Conservation (phyloP, 345 rosid genomes). For the Murraya koenigii region DNA sequence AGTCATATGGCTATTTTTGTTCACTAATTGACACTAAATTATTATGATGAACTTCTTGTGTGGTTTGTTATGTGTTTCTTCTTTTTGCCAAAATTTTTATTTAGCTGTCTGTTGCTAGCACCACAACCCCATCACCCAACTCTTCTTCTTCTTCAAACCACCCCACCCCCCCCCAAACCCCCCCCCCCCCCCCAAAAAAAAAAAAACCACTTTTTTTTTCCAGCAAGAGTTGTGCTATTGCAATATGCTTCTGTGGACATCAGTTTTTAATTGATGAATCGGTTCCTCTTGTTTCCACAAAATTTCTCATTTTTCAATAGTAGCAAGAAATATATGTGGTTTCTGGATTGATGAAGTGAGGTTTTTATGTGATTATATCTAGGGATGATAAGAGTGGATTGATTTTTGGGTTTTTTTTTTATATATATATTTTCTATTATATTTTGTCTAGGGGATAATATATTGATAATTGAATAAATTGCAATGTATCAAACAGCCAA, state of each 20-base stretch:
- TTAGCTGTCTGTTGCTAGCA: background rate
- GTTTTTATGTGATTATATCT: background rate
- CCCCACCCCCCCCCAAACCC: no score
- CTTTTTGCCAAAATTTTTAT: background rate
- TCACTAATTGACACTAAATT: background rate
- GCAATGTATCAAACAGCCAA: background rate
- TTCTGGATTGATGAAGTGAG: background rate
- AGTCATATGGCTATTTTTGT: background rate
- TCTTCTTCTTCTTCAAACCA: no score
- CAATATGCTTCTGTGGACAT: background rate
- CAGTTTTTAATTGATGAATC: background rate
- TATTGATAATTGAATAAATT: background rate
- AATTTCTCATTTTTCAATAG: background rate
- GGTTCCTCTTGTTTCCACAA: background rate
- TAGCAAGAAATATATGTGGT: background rate
- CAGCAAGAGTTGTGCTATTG: background rate
- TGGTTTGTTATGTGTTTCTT: background rate
- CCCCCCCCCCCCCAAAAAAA: no score
- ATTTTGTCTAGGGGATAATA: background rate
- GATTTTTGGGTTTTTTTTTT: background rate
- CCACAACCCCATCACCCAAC: no score
- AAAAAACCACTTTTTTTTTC: no score
- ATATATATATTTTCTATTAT: background rate
- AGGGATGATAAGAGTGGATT: background rate
- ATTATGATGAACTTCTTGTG: constrained; percentile 5